Conservation (phyloP, 108 stramenopile genomes). For the Fistulifera pelliculosa region DNA sequence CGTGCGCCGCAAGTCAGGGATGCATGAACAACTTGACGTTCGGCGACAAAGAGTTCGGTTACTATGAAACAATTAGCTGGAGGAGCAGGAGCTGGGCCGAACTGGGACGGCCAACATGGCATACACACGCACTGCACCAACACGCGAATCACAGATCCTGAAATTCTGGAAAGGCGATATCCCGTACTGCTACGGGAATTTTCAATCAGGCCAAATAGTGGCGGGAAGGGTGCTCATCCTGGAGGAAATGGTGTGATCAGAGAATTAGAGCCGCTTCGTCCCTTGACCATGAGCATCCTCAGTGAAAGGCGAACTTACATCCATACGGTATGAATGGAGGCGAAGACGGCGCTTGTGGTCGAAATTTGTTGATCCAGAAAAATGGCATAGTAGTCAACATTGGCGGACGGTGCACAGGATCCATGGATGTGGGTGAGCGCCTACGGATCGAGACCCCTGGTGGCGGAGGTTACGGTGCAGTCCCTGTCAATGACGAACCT, state of each 20-base stretch:
- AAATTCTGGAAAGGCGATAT: slow-evolving; percentile 93
- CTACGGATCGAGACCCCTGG: slow-evolving; percentile 88
- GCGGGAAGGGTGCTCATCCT: slow-evolving; percentile 78
- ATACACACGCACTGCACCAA: slow-evolving; percentile 99
- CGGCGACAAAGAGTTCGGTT: slow-evolving; percentile 93
- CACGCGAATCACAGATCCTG: slow-evolving; percentile 98
- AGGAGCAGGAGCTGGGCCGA: slow-evolving; percentile 96
- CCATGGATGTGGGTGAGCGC: slow-evolving; percentile 69
- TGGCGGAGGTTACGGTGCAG: slow-evolving; percentile 79
- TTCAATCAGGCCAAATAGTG: slow-evolving; percentile 82
- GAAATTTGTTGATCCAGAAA: slow-evolving; percentile 72
- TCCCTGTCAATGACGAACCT: not conserved
- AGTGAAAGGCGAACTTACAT: slow-evolving; percentile 87
- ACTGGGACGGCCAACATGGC: slow-evolving; percentile 91
- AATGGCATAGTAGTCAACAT: slow-evolving; percentile 80
- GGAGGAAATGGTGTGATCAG: slow-evolving; percentile 96
- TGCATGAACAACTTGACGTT: slow-evolving; percentile 99
- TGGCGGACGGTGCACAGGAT: slow-evolving; percentile 87
- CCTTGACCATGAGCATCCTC: slow-evolving; percentile 89
- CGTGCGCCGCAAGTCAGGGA: slow-evolving; percentile 97
- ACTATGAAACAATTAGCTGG: slow-evolving; percentile 99
- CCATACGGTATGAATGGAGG: slow-evolving; percentile 96
- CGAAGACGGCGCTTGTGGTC: slow-evolving; percentile 69
- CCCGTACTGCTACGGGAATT: slow-evolving; percentile 90
- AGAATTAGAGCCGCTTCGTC: slow-evolving; percentile 89